Evolutionary conservation across 495 filamentous ascomycete genomes (phyloP).

Genomic region (Penicillium malachiteum): DNA sequence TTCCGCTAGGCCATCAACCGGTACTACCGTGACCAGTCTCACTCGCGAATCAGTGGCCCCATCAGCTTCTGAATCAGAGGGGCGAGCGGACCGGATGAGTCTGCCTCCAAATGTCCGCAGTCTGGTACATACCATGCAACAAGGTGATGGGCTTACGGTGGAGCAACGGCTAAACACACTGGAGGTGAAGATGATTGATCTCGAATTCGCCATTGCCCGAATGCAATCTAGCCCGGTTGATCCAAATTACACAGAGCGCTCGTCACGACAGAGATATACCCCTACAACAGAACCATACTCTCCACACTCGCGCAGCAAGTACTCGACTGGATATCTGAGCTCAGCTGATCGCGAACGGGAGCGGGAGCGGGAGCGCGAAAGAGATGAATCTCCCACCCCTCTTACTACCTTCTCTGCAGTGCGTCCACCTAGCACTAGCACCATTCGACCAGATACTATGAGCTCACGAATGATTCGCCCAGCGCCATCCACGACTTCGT

Average conservation of each 20-base stretch:
- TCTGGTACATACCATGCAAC: constrained; percentile 44
- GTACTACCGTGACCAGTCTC: constrained; percentile 33
- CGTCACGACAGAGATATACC: constrained; percentile 15
- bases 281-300: constrained; percentile 13
- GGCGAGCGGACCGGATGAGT: constrained; percentile 22
- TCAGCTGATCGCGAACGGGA: constrained; percentile 13
- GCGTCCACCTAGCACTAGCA: constrained; percentile 41
- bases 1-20: constrained; percentile 29
- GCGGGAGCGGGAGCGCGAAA: neutral
- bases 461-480: constrained; percentile 29
- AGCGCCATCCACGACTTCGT: constrained; percentile 32
- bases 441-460: constrained; percentile 37
- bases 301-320: constrained; percentile 24
- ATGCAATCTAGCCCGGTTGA: constrained; percentile 42
- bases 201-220: constrained; percentile 55
- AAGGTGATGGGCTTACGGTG: constrained; percentile 45
- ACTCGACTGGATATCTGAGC: constrained; percentile 11
- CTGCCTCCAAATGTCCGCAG: constrained; percentile 43
- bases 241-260: constrained; percentile 12
- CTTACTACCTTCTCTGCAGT: constrained; percentile 10
- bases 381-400: constrained; percentile 26
- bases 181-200: constrained; percentile 55
- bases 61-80: constrained; percentile 20
- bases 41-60: constrained; percentile 23
- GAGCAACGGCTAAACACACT: constrained; percentile 54